Evolutionary conservation across 2,329 filamentous ascomycete genomes (phyloP).

Genomic region (Xylariaceae sp.): DNA sequence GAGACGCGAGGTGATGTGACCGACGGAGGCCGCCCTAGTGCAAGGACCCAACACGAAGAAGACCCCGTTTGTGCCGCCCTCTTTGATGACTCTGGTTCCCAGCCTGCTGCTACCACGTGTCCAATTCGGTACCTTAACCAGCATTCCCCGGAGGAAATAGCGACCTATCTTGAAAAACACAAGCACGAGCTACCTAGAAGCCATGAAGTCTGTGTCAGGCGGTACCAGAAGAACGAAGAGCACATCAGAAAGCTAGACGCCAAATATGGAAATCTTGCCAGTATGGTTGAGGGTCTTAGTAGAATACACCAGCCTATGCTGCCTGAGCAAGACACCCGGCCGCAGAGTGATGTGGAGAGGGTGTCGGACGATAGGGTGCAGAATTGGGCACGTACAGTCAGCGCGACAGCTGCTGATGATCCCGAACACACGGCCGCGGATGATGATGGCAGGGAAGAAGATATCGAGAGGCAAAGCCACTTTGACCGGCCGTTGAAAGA

Average conservation of each 20-base stretch:
- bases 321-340: constrained; percentile 49
- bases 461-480: constrained; percentile 61
- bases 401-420: constrained; percentile 37
- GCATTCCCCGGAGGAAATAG: constrained; percentile 88
- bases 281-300: constrained; percentile 88
- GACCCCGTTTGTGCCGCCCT: constrained; percentile 62
- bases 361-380: constrained; percentile 68
- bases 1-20: constrained; percentile 31
- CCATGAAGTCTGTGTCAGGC: constrained; percentile 84
- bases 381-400: constrained; percentile 78
- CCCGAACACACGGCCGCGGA: constrained; percentile 36
- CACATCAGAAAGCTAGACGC: constrained; percentile 85
- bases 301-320: constrained; percentile 85
- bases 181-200: constrained; percentile 93
- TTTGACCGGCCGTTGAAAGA: constrained; percentile 86
- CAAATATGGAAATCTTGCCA: constrained; percentile 87
- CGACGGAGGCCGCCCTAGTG: constrained; percentile 29
- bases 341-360: constrained; percentile 41
- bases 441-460: constrained; percentile 38
- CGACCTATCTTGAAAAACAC: constrained; percentile 88
- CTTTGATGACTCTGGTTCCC: constrained; percentile 54
- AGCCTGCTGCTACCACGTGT: constrained; percentile 58
- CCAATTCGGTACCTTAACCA: constrained; percentile 90
- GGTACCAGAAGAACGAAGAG: constrained; percentile 81
- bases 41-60: constrained; percentile 45